Evolutionary conservation across 2,329 filamentous ascomycete species (phyloP), one percentile per base, ranked within the genome.

Genomic region (Fusarium udum): DNA sequence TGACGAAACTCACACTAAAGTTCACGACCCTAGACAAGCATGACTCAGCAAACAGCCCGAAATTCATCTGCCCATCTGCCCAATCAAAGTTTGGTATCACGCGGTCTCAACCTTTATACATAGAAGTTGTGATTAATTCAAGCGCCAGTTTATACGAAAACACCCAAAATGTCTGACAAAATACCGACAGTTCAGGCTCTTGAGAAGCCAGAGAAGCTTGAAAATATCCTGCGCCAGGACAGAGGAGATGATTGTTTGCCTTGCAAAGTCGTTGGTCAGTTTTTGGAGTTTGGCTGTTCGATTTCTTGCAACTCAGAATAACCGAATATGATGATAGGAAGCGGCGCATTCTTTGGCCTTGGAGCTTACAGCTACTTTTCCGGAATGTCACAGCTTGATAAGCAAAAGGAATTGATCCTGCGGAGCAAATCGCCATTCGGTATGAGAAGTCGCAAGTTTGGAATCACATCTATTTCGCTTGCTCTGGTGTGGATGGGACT

Each of bases 321-420:
- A 51, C 43, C 76, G 78, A 64, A 76, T 64, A 57, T 56, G 40
- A 34, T 42, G 28, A 63, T 75, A 95, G 93, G 93, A 49, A 92
- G 92, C 78, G 87, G 90, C 43, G 92, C 93, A 2, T 94, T 96
- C 72, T 85, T 94, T 63, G 92, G 92, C 3, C 88, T 95, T 22
- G 93, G 91, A 7, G 90, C 87, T 3, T 96, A 95, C 83, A 95
- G 91, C 81, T 95, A 95, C 83, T 85, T 90, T 69, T 93, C 92
- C 7, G 93, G 93, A 65, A 92, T 91, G 82, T 85, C 86, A 57
- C 92, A 95, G 81, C 88, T 96, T 36, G 87, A 90, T 76, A 85
- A 87, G 76, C 91, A 93, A 80, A 87, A 88, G 69, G 85, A 86
- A n/a, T 82, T 84, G 67, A 93, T 95, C 70, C 82, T 94, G 66